These are phyloP conservation scores for Paralagenidium karlingii DNA, from an alignment of 352 stramenopile genomes.

Conservation along the genomic window DNA sequence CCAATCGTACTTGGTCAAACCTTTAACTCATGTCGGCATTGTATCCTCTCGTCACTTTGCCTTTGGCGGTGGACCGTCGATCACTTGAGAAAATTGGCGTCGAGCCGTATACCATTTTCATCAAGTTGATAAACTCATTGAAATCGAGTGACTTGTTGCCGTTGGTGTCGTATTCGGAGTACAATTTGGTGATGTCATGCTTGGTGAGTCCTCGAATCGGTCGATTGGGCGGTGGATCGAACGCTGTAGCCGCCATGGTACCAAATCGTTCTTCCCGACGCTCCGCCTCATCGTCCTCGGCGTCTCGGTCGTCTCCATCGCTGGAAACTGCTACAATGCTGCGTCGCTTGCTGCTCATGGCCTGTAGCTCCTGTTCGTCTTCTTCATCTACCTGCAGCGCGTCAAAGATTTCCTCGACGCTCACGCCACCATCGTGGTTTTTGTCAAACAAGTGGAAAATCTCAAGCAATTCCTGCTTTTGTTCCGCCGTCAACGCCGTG, in stretches of 20 bases:
- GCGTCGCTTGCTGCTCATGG: conserved; percentile 12
- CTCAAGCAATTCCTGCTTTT: conserved; percentile 27
- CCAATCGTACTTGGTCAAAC: too few relatives aligned
- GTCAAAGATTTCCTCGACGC: conserved; percentile 62
- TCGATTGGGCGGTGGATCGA: too few relatives aligned
- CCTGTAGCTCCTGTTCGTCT: too few relatives aligned
- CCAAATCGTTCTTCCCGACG: too few relatives aligned
- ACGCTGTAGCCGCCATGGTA: background rate
- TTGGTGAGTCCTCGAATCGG: conserved; percentile 41
- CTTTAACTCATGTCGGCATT: too few relatives aligned
- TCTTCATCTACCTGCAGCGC: conserved; percentile 51
- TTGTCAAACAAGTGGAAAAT: conserved; percentile 66
- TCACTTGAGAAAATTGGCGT: too few relatives aligned
- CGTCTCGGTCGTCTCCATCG: too few relatives aligned
- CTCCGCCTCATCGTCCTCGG: too few relatives aligned
- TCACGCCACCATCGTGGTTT: conserved; percentile 49
- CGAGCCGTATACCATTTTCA: conserved; percentile 37
- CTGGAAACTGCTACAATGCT: too few relatives aligned
- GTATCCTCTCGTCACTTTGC: too few relatives aligned
- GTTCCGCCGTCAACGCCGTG: conserved; percentile 10
- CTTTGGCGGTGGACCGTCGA: too few relatives aligned
- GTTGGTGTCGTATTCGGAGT: conserved; percentile 36
- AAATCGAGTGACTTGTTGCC: conserved; percentile 42
- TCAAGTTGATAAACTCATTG: conserved; percentile 51
- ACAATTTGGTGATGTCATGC: conserved; percentile 39